Percentiles rank a stretch among this genome's conserved stretches.
Evolutionary conservation across 2,329 filamentous ascomycete species (phyloP).

Genomic region (Calonectria pseudoturangicola): DNA sequence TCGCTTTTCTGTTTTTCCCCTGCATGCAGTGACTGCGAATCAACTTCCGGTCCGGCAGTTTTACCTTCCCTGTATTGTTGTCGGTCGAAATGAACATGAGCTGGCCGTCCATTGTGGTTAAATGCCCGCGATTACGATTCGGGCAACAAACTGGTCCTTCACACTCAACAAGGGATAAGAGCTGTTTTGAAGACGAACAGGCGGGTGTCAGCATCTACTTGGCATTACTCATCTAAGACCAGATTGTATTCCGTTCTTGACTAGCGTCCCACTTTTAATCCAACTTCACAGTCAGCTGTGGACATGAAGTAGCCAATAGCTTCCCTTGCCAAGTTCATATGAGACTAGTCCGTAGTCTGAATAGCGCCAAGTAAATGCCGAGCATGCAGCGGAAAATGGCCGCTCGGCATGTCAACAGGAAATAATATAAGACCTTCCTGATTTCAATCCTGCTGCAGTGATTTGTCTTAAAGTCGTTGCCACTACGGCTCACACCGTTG

Average conservation of each 20-base stretch:
- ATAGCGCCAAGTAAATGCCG: too few species aligned
- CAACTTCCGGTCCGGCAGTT: background rate
- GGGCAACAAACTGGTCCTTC: background rate
- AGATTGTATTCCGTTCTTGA: conserved; percentile 11
- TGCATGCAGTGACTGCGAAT: background rate
- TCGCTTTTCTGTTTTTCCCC: background rate
- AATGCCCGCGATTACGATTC: background rate
- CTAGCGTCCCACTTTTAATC: background rate
- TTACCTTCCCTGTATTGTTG: background rate
- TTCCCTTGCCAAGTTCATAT: too few species aligned
- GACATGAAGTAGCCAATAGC: too few species aligned
- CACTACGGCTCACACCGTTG: too few species aligned
- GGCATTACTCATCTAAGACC: background rate
- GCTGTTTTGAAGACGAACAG: background rate
- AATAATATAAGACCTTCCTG: too few species aligned
- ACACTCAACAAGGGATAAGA: background rate
- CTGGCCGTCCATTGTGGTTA: background rate
- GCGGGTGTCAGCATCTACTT: background rate
- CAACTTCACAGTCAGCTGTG: too few species aligned
- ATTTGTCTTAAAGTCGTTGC: too few species aligned
- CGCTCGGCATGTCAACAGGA: too few species aligned
- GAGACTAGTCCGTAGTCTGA: too few species aligned
- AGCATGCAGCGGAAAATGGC: too few species aligned
- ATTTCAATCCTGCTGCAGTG: too few species aligned
- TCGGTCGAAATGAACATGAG: background rate